Percentiles rank a stretch among this genome's conserved stretches.
These are phyloP conservation scores for Serendipita sp. DNA, from an alignment of 768 basidiomycete genomes.

Conservation along the genomic window DNA sequence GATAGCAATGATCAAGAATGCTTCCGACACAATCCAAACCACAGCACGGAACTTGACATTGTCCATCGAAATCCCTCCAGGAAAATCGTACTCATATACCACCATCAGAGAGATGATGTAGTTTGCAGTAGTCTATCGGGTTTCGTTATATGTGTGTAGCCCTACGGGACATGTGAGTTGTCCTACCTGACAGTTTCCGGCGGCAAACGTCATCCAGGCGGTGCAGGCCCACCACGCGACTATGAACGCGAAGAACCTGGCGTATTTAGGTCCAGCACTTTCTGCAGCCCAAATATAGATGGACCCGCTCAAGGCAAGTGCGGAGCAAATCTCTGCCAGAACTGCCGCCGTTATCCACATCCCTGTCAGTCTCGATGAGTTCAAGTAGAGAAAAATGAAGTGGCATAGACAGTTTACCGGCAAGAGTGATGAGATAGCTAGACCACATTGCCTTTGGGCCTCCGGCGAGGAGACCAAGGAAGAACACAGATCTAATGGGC, in stretches of 20 bases:
- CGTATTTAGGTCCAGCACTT: conserved; percentile 77
- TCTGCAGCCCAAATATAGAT: conserved; percentile 95
- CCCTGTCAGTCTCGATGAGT: conserved; percentile 51
- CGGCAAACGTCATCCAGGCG: conserved; percentile 92
- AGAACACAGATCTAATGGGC: conserved; percentile 51
- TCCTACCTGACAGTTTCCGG: conserved; percentile 70
- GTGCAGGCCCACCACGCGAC: conserved; percentile 91
- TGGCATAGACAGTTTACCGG: background rate
- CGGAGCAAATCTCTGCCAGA: conserved; percentile 82
- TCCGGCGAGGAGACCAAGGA: conserved; percentile 69
- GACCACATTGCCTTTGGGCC: conserved; percentile 81
- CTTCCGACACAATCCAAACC: conserved; percentile 72
- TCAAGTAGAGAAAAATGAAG: conserved; percentile 15
- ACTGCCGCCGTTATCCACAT: conserved; percentile 80
- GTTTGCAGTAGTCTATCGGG: conserved; percentile 61
- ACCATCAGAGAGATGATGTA: conserved; percentile 73
- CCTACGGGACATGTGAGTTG: background rate
- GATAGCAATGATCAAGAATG: conserved; percentile 50
- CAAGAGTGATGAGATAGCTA: background rate
- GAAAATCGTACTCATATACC: conserved; percentile 69
- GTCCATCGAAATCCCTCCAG: conserved; percentile 52
- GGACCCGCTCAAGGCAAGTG: conserved; percentile 72
- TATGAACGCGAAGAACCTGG: conserved; percentile 72
- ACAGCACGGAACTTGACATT: conserved; percentile 79
- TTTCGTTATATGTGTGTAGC: background rate